Percentiles rank a stretch among this genome's conserved stretches.
Evolutionary conservation across 2,329 filamentous ascomycete genomes (phyloP).

Genomic region (Dactylella cylindrospora): DNA sequence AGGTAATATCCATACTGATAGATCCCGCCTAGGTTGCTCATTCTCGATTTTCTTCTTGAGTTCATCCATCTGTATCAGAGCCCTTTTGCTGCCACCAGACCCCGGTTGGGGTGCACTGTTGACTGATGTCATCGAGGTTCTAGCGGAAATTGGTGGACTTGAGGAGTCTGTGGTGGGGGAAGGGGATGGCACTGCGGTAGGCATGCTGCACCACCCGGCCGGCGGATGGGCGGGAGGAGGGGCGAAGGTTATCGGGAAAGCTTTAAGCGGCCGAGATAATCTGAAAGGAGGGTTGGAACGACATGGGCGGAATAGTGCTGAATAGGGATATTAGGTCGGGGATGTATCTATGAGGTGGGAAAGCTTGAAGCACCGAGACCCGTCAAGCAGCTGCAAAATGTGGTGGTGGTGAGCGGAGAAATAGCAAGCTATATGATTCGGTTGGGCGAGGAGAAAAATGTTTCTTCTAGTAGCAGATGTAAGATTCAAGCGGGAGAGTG

Average conservation of each 20-base stretch:
- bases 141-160: slow-evolving; percentile 2
- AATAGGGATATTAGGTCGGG: no score
- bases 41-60: slow-evolving; percentile 21
- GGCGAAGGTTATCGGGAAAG: neutral
- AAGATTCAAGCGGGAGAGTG: no score
- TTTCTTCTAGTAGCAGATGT: no score
- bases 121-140: neutral
- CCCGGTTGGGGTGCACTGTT: neutral
- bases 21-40: slow-evolving; percentile 12
- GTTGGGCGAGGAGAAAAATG: no score
- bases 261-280: neutral
- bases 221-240: neutral
- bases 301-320: neutral
- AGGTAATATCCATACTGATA: slow-evolving; percentile 22
- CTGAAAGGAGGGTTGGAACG: neutral
- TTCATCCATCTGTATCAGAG: slow-evolving; percentile 34
- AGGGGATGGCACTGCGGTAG: slow-evolving; percentile 28
- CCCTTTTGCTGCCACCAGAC: slow-evolving; percentile 1
- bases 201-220: slow-evolving; percentile 43
- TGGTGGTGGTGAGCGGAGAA: no score
- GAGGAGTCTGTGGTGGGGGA: slow-evolving; percentile 1
- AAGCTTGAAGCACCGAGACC: no score
- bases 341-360: no score
- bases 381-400: no score
- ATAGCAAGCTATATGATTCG: no score